A percentile compares a stretch with the other conserved stretches of the same genome.
phyloP scores from a whole-genome alignment of 352 stramenopile genomes.

The Globisporangium cederbergense region DNA sequence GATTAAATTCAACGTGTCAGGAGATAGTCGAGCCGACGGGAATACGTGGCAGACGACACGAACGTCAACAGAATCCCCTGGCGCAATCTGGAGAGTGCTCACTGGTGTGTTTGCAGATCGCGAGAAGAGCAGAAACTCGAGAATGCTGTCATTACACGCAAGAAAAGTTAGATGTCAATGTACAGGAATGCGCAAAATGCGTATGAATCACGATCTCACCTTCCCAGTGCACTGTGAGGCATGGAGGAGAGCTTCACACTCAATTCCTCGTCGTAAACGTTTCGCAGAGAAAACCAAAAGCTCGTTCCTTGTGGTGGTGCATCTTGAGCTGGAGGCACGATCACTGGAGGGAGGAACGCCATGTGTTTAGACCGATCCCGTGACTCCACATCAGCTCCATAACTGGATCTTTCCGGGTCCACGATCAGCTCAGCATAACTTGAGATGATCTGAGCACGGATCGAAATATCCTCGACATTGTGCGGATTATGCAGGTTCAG shows the following conservation, averaged over 20 bases:
- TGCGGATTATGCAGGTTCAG: slow-evolving; percentile 79
- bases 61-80: slow-evolving; percentile 82
- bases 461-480: slow-evolving; percentile 64
- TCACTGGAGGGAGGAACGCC: slow-evolving; percentile 71
- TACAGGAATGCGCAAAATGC: neutral
- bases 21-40: slow-evolving; percentile 53
- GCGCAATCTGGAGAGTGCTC: slow-evolving; percentile 54
- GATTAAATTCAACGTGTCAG: slow-evolving; percentile 35
- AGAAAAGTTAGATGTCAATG: slow-evolving; percentile 12
- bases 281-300: slow-evolving; percentile 84
- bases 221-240: slow-evolving; percentile 36
- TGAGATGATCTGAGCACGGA: slow-evolving; percentile 77
- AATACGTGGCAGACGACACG: slow-evolving; percentile 77
- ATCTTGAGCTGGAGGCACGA: slow-evolving; percentile 59
- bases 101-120: slow-evolving; percentile 80
- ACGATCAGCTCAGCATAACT: slow-evolving; percentile 81
- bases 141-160: slow-evolving; percentile 31
- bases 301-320: slow-evolving; percentile 46
- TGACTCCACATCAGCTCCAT: slow-evolving; percentile 22
- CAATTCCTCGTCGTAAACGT: slow-evolving; percentile 86
- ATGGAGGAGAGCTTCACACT: slow-evolving; percentile 56
- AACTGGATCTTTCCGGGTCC: slow-evolving; percentile 67
- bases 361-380: slow-evolving; percentile 32
- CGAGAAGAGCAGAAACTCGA: slow-evolving; percentile 75
- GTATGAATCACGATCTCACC: slow-evolving; percentile 26